Evolutionary conservation across 2,329 filamentous ascomycete species (phyloP), one percentile per base, ranked within the genome.

Genomic region (Stagonosporopsis tanaceti): DNA sequence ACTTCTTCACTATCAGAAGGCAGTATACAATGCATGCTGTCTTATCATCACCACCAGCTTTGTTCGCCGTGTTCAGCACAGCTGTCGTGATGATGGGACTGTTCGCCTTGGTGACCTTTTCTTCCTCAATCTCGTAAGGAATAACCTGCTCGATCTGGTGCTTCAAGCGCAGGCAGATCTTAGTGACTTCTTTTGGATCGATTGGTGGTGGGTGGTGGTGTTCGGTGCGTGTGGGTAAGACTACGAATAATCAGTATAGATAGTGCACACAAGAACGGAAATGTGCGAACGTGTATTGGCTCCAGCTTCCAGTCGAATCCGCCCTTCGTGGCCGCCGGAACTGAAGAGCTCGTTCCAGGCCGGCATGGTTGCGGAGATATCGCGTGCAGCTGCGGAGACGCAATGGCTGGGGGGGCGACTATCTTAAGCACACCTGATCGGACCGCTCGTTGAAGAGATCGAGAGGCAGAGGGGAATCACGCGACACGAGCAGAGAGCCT

Each of bases 61-160:
- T 86, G 65, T 85, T 90, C 17, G 95, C 92, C 0, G 93, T 93
- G 64, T 87, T 78, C 60, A 98, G 79, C 14, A 99, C 95, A 57
- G 87, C 85, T 2, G 80, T 80, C 0, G 93, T 97, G 73, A 99
- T 92, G 75, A 99, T 83, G 42, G 87, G 85, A 76, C 92, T 96
- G 77, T 98, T 93, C 2, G 94, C 87, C 47, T 84, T 84, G 4
- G 90, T 95, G 71, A 99, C 83, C 53, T 85, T 81, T 5, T 82
- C 82, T 71, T 91, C 87, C 56, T 95, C 89, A 37, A 99, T 83
- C 76, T 99, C 95, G 80, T 92, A 97, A 1, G 94, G 91, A 25
- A 99, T 86, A 53, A 93, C 89, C 74, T 93, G 86, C 77, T 97
- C 93, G 68, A 99, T 88, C 66, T 97, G 87, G 73, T 96, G 92